phyloP scores from a whole-genome alignment of 2,329 filamentous ascomycete genomes.

The Colletotrichum abscissum region DNA sequence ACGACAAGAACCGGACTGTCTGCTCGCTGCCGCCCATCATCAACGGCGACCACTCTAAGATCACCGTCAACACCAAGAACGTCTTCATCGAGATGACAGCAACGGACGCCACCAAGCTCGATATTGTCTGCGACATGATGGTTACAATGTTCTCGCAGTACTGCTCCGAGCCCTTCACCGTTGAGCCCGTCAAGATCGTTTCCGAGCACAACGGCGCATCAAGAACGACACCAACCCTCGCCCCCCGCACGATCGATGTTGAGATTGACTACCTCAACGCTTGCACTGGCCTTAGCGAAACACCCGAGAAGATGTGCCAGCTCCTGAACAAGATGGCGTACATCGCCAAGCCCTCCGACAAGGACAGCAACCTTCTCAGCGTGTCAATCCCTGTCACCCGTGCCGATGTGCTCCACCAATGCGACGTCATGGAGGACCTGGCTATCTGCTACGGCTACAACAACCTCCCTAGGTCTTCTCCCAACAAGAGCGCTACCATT shows the following conservation, averaged over 20 bases:
- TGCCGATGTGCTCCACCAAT: slow-evolving; percentile 94
- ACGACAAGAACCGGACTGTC: slow-evolving; percentile 86
- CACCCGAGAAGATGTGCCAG: slow-evolving; percentile 79
- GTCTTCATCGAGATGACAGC: slow-evolving; percentile 98
- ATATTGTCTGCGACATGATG: slow-evolving; percentile 95
- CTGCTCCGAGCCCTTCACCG: slow-evolving; percentile 86
- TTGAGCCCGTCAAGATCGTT: slow-evolving; percentile 92
- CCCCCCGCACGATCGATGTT: slow-evolving; percentile 80
- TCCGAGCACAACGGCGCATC: slow-evolving; percentile 91
- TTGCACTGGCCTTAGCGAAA: slow-evolving; percentile 85
- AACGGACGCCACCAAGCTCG: slow-evolving; percentile 94
- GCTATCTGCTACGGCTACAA: slow-evolving; percentile 99
- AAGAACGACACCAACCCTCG: slow-evolving; percentile 82
- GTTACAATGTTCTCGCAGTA: slow-evolving; percentile 98
- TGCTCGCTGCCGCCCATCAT: slow-evolving; percentile 98
- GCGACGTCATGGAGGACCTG: slow-evolving; percentile 98
- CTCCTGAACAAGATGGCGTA: slow-evolving; percentile 92
- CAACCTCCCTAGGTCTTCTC: slow-evolving; percentile 87
- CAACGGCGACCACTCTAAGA: slow-evolving; percentile 97
- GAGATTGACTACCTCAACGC: slow-evolving; percentile 95
- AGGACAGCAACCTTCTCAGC: slow-evolving; percentile 78
- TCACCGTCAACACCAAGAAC: slow-evolving; percentile 89
- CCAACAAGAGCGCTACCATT: slow-evolving; percentile 86
- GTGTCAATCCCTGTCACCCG: slow-evolving; percentile 88
- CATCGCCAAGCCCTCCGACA: slow-evolving; percentile 78